Evolutionary conservation across 176 grass and related monocot genomes (phyloP), one percentile per base, ranked within the genome.

Genomic region (Carex scoparia): DNA sequence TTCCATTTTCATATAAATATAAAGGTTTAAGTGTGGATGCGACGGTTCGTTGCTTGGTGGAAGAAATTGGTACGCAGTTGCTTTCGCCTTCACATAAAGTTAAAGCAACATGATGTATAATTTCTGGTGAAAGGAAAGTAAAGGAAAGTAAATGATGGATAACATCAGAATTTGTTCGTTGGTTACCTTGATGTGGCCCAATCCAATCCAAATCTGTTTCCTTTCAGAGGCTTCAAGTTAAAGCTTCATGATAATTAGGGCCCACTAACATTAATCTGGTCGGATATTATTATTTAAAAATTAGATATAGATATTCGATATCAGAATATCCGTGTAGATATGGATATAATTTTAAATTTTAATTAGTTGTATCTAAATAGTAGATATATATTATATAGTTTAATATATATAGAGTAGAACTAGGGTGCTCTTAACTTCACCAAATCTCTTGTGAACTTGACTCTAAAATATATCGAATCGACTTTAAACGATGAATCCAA

Each of bases 241-340:
- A 75, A 75, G 70, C 10, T 75, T 49, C 40, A 51, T 69, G 7
- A 18, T 69, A 69, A 65, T 65, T 69, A 75, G 70, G 70, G 70
- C 46, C 70, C 70, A 75, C 70, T 75, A 75, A 75, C 35, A 75
- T 30, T 23, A 23, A 23, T 23, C 23, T 23, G 23, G 23, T 23
- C 23, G 23, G 23, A 23, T 23, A 23, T 23, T 23, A 23, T 23
- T 23, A 23, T 23, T 23, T 23, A 23, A 23, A 23, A 23, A 23
- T 23, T 23, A 23, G 23, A 23, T 23, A 23, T 0, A 23, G 23
- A 23, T 23, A 23, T 23, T 23, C 23, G 23, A 23, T 23, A 23
- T 23, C 23, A 23, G 23, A 23, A 23, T 23, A 23, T 23, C 23
- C 23, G 23, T 23, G 23, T 23, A 23, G 23, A 23, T 23, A 23